phyloP scores from a whole-genome alignment of 257 asterid species.

The Perilla frutescens region DNA sequence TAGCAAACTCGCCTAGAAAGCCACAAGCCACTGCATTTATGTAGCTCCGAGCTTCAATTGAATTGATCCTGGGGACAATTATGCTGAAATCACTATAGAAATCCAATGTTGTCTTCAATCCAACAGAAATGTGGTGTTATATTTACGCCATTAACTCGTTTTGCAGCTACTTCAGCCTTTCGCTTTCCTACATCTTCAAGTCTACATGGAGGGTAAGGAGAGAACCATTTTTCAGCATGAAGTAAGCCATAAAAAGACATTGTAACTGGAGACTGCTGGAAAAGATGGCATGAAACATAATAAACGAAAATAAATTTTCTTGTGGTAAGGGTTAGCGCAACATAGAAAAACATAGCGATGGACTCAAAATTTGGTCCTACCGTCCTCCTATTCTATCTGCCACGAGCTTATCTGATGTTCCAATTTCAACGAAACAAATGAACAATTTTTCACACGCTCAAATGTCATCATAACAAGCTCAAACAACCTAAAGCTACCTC shows the following conservation, averaged over 20 bases:
- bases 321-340: background rate
- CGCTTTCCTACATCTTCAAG: slow-evolving; percentile 98
- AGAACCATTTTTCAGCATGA: slow-evolving; percentile 30
- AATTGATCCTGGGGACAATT: slow-evolving; percentile 96
- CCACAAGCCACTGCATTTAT: slow-evolving; percentile 94
- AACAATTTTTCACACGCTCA: slow-evolving; percentile 18
- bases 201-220: slow-evolving; percentile 50
- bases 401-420: slow-evolving; percentile 18
- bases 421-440: slow-evolving; percentile 18
- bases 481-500: slow-evolving; percentile 14
- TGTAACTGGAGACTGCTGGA: background rate
- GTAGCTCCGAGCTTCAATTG: slow-evolving; percentile 96
- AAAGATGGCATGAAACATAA: slow-evolving; percentile 5
- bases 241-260: slow-evolving; percentile 16
- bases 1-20: slow-evolving; percentile 68
- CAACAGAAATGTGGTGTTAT: slow-evolving; percentile 93
- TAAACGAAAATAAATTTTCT: slow-evolving; percentile 2
- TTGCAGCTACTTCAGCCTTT: slow-evolving; percentile 98
- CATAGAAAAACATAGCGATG: slow-evolving; percentile 19
- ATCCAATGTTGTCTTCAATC: slow-evolving; percentile 93
- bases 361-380: slow-evolving; percentile 11
- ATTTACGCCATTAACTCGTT: slow-evolving; percentile 79
- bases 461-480: slow-evolving; percentile 23
- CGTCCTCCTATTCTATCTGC: background rate
- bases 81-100: slow-evolving; percentile 90